These are phyloP conservation scores for Datura wrightii DNA, from an alignment of 257 asterid genomes.

Conservation along the genomic window DNA sequence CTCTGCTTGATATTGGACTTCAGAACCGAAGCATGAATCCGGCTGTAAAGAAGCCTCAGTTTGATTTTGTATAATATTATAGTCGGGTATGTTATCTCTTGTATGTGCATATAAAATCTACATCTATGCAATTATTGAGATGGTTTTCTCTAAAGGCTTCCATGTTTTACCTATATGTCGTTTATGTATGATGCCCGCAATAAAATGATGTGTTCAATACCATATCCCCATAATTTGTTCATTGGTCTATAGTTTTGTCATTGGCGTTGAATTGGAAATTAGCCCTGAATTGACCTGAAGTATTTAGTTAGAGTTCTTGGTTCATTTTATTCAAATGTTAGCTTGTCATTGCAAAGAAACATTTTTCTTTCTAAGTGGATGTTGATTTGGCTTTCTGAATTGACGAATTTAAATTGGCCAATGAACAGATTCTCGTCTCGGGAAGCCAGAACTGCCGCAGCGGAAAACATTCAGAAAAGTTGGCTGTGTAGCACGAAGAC, in stretches of 20 bases:
- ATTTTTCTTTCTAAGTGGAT: neutral
- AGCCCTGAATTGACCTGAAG: neutral
- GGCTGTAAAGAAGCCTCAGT: slow-evolving; percentile 61
- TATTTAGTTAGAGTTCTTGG: neutral
- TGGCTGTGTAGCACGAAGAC: neutral
- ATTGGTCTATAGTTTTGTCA: neutral
- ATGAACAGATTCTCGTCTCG: neutral
- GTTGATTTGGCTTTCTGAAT: neutral
- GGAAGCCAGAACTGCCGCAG: neutral
- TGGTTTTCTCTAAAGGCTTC: neutral
- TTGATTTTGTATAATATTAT: slow-evolving; percentile 58
- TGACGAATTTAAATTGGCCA: neutral
- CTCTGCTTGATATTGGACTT: slow-evolving; percentile 48
- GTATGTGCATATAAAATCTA: neutral
- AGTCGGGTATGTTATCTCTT: slow-evolving; percentile 15
- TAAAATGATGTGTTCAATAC: neutral
- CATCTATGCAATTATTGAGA: neutral
- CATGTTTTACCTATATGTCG: neutral
- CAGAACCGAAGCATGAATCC: slow-evolving; percentile 48
- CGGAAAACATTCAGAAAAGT: neutral
- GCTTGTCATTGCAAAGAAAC: neutral
- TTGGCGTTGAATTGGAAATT: neutral
- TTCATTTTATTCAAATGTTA: neutral
- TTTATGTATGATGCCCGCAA: slow-evolving; percentile 8
- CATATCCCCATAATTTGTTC: neutral